Base-by-base conservation (phyloP, 2,329 filamentous ascomycete genomes). In the Diplodia corticola region DNA sequence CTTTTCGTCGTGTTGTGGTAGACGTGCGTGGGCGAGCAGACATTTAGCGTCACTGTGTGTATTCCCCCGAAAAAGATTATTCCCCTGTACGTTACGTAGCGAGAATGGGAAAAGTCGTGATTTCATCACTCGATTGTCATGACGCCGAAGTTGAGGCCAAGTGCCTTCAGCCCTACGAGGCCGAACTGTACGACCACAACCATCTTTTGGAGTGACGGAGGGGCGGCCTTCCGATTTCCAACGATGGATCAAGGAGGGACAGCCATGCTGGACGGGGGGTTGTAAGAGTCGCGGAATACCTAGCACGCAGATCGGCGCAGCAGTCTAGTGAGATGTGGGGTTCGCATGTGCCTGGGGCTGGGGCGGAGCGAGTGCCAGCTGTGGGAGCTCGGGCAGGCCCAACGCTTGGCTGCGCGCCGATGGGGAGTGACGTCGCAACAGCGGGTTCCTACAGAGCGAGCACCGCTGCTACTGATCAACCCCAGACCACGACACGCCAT, bases 61-160 rank as follows among this genome's bases (percentile, higher is more conserved):
- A 61, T 61, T 61, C 44, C 57, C 57, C 57, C 57, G 57, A 61
- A 61, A 61, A 61, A 61, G 57, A 61, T 61, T 61, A 61, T 61
- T 61, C 44, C 57, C 57, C 57, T 61, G 57, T 61, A 61, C 40
- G 44, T 61, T 61, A 60, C 51, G 44, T 60, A 61, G 57, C 57
- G 28, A 61, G 57, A 61, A 61, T 61, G 57, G 57, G 44, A 61
- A 61, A 50, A 61, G 57, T 49, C 57, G 57, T 61, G 57, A 61
- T n/a, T 30, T 61, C n/a, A 60, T 30, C n/a, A 33, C 40, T 37
- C 50, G 44, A n/a, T 22, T 10, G 10, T 5, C 17, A 13, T 46
- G 55, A n/a, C 55, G 37, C 44, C 35, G 20, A 44, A 44, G 57
- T 35, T 48, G 57, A 61, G 57, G 57, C 57, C 50, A 26, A 49